These are phyloP conservation scores for Exophiala viscosa DNA, from an alignment of 2,329 filamentous ascomycete species.

Conservation along the genomic window DNA sequence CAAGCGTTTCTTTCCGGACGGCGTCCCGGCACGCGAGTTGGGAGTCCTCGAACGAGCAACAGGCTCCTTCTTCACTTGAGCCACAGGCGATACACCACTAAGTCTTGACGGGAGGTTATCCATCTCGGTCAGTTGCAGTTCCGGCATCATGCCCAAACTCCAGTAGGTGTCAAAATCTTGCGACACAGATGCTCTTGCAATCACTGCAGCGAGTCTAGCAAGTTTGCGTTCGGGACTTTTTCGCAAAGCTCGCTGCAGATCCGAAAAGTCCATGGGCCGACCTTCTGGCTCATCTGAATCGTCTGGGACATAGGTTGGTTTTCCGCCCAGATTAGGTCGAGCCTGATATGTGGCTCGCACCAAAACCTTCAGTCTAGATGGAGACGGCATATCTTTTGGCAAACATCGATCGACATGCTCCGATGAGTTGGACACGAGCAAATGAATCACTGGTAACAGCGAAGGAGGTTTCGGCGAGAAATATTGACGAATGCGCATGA, in stretches of 20 bases:
- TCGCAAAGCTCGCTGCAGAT: constrained; percentile 33
- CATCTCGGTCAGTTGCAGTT: constrained; percentile 34
- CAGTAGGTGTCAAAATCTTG: constrained; percentile 38
- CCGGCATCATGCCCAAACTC: constrained; percentile 38
- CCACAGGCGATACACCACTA: constrained; percentile 16
- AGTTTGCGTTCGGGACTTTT: constrained; percentile 26
- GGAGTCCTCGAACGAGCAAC: constrained; percentile 21
- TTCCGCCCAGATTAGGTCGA: constrained; percentile 24
- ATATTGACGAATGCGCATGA: constrained; percentile 38
- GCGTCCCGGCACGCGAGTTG: constrained; percentile 26
- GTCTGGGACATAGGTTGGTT: constrained; percentile 19
- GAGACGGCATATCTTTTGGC: constrained; percentile 29
- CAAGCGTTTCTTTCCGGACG: constrained; percentile 30
- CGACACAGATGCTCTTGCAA: constrained; percentile 30
- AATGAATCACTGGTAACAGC: constrained; percentile 42
- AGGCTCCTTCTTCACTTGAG: constrained; percentile 21
- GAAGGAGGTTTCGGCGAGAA: constrained; percentile 31
- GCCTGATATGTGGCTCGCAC: constrained; percentile 26
- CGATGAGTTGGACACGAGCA: constrained; percentile 44
- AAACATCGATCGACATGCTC: constrained; percentile 46
- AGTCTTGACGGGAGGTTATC: constrained; percentile 26
- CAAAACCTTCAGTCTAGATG: constrained; percentile 24
- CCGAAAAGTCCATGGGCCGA: constrained; percentile 30
- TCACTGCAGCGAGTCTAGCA: constrained; percentile 14
- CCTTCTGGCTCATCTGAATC: constrained; percentile 23